A percentile compares a stretch with the other conserved stretches of the same genome.
phyloP scores from a whole-genome alignment of 2,329 filamentous ascomycete genomes.

The Setomelanomma holmii region DNA sequence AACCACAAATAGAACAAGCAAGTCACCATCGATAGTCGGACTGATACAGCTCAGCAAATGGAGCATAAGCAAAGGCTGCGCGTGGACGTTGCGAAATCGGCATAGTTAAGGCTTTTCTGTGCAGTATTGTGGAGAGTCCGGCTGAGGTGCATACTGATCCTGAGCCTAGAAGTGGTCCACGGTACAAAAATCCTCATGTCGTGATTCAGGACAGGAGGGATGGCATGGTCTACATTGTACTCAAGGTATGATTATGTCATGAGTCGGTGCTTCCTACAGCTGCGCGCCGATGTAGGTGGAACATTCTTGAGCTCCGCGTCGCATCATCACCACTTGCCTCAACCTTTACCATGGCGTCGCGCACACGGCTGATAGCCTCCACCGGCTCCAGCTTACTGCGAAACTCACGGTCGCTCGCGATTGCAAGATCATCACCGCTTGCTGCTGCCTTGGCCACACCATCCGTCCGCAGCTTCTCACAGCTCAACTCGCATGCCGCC shows the following conservation, averaged over 20 bases:
- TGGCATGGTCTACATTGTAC: neutral
- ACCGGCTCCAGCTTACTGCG: slow-evolving; percentile 37
- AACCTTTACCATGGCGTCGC: slow-evolving; percentile 42
- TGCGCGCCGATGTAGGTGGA: slow-evolving; percentile 20
- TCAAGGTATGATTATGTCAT: slow-evolving; percentile 24
- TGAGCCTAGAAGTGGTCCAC: neutral
- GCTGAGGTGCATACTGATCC: too few species aligned
- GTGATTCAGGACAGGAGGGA: neutral
- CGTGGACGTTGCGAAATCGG: too few species aligned
- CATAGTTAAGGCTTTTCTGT: too few species aligned
- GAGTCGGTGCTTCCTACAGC: slow-evolving; percentile 17
- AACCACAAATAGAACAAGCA: too few species aligned
- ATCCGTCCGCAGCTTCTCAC: slow-evolving; percentile 38
- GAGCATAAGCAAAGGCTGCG: too few species aligned
- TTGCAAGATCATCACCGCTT: slow-evolving; percentile 25
- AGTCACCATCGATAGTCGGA: too few species aligned
- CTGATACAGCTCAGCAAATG: too few species aligned
- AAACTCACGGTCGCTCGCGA: slow-evolving; percentile 24
- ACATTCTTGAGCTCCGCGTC: slow-evolving; percentile 30
- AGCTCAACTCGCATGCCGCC: slow-evolving; percentile 37
- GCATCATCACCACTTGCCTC: slow-evolving; percentile 20
- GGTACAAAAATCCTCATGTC: neutral
- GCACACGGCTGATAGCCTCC: slow-evolving; percentile 41
- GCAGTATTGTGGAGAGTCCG: too few species aligned
- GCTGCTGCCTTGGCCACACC: slow-evolving; percentile 25